Conservation (phyloP, 2,329 filamentous ascomycete genomes). For the Venturia oleaginea region DNA sequence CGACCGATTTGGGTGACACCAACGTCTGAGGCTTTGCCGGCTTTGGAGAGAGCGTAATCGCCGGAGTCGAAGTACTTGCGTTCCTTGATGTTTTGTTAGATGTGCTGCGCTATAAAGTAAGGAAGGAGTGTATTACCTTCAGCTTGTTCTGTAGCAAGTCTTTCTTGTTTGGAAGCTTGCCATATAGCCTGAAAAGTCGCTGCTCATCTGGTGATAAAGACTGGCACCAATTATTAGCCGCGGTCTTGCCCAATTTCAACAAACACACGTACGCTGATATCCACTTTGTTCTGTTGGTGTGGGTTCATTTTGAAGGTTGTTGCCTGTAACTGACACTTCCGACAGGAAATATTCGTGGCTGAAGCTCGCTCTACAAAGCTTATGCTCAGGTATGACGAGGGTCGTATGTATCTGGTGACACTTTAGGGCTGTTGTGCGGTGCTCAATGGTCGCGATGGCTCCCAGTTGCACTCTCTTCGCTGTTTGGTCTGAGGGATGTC, state of each 20-base stretch:
- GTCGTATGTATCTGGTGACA: not conserved
- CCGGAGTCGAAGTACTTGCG: constrained; percentile 96
- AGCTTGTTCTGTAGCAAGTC: constrained; percentile 96
- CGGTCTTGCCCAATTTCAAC: constrained; percentile 11
- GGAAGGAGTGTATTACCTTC: constrained; percentile 47
- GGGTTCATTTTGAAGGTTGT: constrained; percentile 63
- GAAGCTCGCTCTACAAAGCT: not conserved
- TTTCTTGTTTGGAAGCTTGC: constrained; percentile 93
- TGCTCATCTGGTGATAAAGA: constrained; percentile 91
- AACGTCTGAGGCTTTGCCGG: constrained; percentile 89
- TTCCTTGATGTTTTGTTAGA: constrained; percentile 44
- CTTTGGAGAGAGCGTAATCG: constrained; percentile 94
- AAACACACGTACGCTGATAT: constrained; percentile 68
- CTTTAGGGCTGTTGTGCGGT: not conserved
- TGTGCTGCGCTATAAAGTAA: not conserved
- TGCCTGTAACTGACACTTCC: not conserved
- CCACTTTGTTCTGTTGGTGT: constrained; percentile 96
- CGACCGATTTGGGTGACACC: constrained; percentile 90
- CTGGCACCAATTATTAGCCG: constrained; percentile 38
- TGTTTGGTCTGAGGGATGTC: not conserved
- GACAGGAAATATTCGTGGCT: not conserved
- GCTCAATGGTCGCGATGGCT: not conserved
- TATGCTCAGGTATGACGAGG: not conserved
- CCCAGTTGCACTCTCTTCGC: not conserved
- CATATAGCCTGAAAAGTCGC: constrained; percentile 91